A percentile compares a stretch with the other conserved stretches of the same genome.
Evolutionary conservation across 176 grass and related monocot genomes (phyloP).

Genomic region (Cenchrus americanus): DNA sequence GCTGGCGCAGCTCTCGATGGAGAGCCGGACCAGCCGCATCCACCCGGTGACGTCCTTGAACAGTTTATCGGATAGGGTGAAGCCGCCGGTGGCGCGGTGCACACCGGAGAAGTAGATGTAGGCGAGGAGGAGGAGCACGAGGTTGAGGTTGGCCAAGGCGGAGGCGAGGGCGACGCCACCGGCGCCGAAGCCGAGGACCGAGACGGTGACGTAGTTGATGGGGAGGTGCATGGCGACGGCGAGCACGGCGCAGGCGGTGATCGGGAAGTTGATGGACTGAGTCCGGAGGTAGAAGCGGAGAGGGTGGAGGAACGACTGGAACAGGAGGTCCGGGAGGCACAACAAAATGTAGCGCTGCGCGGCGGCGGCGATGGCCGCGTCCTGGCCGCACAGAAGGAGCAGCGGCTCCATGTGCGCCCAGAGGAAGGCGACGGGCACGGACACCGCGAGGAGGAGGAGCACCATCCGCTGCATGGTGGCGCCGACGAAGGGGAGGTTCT

Average conservation of each 20-base stretch:
- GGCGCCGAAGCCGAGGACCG: slow-evolving; percentile 66
- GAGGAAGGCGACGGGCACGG: slow-evolving; percentile 62
- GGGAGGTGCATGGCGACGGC: slow-evolving; percentile 71
- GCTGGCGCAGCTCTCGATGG: slow-evolving; percentile 71
- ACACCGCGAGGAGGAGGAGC: slow-evolving; percentile 70
- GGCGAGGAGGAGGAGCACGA: slow-evolving; percentile 65
- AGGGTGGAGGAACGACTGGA: slow-evolving; percentile 92
- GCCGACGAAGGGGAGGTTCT: slow-evolving; percentile 66
- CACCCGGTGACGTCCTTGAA: slow-evolving; percentile 63
- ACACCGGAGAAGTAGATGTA: slow-evolving; percentile 74
- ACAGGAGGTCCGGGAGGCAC: slow-evolving; percentile 83
- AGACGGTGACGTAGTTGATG: slow-evolving; percentile 77
- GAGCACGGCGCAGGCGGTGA: slow-evolving; percentile 70
- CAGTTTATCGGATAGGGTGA: slow-evolving; percentile 52
- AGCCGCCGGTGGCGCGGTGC: slow-evolving; percentile 67
- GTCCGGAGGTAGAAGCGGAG: slow-evolving; percentile 92
- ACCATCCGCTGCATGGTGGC: slow-evolving; percentile 76
- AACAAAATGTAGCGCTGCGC: slow-evolving; percentile 74
- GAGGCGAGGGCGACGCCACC: slow-evolving; percentile 80
- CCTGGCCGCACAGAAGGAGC: slow-evolving; percentile 81
- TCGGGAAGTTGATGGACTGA: slow-evolving; percentile 83
- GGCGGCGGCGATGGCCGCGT: slow-evolving; percentile 57
- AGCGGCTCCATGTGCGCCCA: slow-evolving; percentile 84
- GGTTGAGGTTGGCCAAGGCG: slow-evolving; percentile 79
- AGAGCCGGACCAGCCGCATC: slow-evolving; percentile 56